These are phyloP conservation scores for Calonectria naviculata DNA, from an alignment of 2,329 filamentous ascomycete genomes.

Conservation along the genomic window DNA sequence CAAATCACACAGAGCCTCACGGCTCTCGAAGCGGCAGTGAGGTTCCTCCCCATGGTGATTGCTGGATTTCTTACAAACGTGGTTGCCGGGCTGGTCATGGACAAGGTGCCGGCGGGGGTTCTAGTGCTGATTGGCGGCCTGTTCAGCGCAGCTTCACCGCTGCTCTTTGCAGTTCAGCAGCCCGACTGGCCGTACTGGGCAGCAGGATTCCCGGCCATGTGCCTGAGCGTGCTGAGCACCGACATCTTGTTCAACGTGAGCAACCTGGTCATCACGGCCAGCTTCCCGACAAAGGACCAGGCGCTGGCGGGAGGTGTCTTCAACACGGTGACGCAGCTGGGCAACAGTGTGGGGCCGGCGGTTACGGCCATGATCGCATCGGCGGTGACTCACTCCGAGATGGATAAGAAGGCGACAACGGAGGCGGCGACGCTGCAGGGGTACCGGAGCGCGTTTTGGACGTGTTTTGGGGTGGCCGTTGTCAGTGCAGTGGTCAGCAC, in stretches of 20 bases:
- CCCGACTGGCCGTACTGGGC: conserved; percentile 68
- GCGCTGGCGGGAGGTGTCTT: conserved; percentile 71
- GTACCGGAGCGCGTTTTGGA: conserved; percentile 16
- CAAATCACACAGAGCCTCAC: conserved; percentile 13
- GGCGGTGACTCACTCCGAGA: conserved; percentile 13
- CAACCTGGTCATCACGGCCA: conserved; percentile 82
- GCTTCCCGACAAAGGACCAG: conserved; percentile 73
- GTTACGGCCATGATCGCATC: conserved; percentile 22
- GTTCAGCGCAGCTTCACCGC: conserved; percentile 13
- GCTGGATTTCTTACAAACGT: conserved; percentile 11
- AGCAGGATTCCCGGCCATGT: conserved; percentile 77
- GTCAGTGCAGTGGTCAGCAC: background rate
- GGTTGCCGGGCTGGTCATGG: conserved; percentile 9
- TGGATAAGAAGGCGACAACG: background rate
- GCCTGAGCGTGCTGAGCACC: conserved; percentile 76
- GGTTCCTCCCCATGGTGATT: conserved; percentile 17
- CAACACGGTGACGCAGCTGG: conserved; percentile 20
- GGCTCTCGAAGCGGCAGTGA: conserved; percentile 6
- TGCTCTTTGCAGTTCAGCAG: conserved; percentile 18
- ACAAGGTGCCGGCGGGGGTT: conserved; percentile 13
- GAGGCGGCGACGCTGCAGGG: conserved; percentile 12
- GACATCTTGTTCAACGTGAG: conserved; percentile 82
- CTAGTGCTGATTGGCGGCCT: conserved; percentile 2
- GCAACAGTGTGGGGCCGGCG: conserved; percentile 17
- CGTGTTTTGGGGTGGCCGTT: conserved; percentile 13